Conservation (phyloP, 345 rosid species). For the Salix udensis region DNA sequence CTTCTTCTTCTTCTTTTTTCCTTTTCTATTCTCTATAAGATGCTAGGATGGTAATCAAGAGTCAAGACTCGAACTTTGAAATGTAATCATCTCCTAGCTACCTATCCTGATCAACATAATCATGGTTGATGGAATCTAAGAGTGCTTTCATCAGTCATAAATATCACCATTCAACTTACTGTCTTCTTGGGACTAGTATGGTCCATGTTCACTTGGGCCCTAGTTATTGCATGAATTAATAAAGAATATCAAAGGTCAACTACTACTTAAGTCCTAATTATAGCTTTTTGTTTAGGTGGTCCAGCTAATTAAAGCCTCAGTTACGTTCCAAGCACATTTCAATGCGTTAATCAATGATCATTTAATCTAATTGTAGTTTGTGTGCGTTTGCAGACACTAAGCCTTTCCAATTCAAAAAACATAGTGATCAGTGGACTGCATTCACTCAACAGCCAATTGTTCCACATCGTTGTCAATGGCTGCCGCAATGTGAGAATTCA, state of each 20-base stretch:
- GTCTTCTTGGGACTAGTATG: not conserved
- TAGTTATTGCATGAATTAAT: no score
- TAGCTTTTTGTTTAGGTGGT: not conserved
- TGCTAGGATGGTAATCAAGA: no score
- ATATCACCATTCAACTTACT: not conserved
- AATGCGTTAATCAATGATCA: not conserved
- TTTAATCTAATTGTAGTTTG: not conserved
- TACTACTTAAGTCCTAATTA: no score
- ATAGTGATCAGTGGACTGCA: constrained; percentile 42
- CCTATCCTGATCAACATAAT: no score
- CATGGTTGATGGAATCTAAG: no score
- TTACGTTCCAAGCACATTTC: not conserved
- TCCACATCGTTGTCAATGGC: constrained; percentile 50
- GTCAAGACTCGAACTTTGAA: no score
- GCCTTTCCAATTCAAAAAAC: constrained; percentile 48
- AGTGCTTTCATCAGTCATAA: no score
- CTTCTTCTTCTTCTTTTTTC: no score
- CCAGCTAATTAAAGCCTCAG: not conserved
- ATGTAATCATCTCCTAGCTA: no score
- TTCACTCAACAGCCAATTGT: constrained; percentile 59
- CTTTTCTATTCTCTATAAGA: not conserved
- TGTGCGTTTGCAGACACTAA: constrained; percentile 34
- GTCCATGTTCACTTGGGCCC: not conserved
- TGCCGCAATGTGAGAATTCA: constrained; percentile 52
- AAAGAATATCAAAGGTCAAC: no score